Conservation (phyloP, 345 rosid genomes). For the Hevea brasiliensis region DNA sequence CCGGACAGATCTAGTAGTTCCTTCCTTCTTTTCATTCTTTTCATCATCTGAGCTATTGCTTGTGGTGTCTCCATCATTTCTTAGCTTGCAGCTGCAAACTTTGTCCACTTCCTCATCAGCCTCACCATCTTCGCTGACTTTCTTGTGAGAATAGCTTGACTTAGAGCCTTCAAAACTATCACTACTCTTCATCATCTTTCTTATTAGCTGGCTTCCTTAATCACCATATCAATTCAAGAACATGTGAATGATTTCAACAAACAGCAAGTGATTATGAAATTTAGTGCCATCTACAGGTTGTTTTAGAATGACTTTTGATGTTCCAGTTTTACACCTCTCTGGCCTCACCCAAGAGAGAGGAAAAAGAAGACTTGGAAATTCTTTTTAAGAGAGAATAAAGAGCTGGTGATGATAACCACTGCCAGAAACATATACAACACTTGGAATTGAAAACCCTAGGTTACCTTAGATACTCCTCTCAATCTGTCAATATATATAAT, state of each 20-base stretch:
- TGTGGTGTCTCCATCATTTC: conserved; percentile 30
- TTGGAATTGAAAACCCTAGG: conserved; percentile 32
- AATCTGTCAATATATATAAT: neutral
- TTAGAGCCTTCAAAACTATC: conserved; percentile 34
- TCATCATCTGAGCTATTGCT: conserved; percentile 62
- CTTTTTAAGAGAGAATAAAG: conserved; percentile 6
- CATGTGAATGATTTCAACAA: conserved; percentile 28
- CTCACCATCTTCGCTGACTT: conserved; percentile 31
- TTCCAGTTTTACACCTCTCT: neutral
- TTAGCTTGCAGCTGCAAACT: conserved; percentile 8
- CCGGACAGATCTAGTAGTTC: conserved; percentile 55
- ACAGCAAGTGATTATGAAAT: conserved; percentile 30
- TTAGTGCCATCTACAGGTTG: conserved; percentile 29
- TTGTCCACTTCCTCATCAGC: conserved; percentile 33
- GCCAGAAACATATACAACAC: conserved; percentile 13
- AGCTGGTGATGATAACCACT: neutral
- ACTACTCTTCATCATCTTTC: conserved; percentile 10
- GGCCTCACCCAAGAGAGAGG: neutral
- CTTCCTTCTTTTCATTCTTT: conserved; percentile 31
- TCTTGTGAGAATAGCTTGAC: conserved; percentile 34
- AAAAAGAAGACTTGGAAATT: conserved; percentile 9
- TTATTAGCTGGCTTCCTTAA: conserved; percentile 24
- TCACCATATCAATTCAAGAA: neutral
- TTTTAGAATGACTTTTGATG: conserved; percentile 16
- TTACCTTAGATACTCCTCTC: conserved; percentile 16